phyloP scores from a whole-genome alignment of 441 rosid genomes.

The Lepidium campestre region DNA sequence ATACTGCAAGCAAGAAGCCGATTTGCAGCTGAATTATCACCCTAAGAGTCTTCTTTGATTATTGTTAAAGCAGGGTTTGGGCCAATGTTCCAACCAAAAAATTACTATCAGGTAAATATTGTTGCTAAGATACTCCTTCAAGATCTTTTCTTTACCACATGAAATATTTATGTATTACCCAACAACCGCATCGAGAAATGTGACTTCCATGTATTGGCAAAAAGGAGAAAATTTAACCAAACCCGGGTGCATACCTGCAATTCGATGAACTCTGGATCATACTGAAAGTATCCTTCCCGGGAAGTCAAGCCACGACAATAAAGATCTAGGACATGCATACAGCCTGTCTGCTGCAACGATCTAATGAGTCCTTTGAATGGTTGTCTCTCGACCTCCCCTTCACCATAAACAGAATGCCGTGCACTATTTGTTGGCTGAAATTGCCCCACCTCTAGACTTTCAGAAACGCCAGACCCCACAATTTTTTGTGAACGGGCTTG shows the following conservation, averaged over 20 bases:
- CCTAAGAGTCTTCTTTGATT: not conserved
- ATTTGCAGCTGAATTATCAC: slow-evolving; percentile 12
- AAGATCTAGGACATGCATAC: slow-evolving; percentile 81
- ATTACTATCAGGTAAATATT: not conserved
- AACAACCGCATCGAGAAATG: not conserved
- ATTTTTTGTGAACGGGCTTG: slow-evolving; percentile 73
- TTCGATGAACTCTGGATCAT: slow-evolving; percentile 75
- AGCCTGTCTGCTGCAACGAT: slow-evolving; percentile 94
- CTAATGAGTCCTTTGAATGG: slow-evolving; percentile 89
- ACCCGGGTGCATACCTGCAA: slow-evolving; percentile 62
- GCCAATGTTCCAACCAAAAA: not conserved
- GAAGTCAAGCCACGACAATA: slow-evolving; percentile 88
- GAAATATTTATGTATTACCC: not conserved
- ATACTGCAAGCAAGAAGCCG: slow-evolving; percentile 48
- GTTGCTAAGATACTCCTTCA: slow-evolving; percentile 4
- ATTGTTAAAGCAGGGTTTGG: not conserved
- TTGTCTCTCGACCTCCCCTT: slow-evolving; percentile 47
- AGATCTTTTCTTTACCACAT: slow-evolving; percentile 10
- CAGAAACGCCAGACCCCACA: slow-evolving; percentile 32
- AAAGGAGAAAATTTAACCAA: not conserved
- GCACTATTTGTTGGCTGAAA: slow-evolving; percentile 30
- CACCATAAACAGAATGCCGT: slow-evolving; percentile 34
- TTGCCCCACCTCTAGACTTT: slow-evolving; percentile 29
- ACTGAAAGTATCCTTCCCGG: slow-evolving; percentile 61
- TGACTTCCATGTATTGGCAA: not conserved